phyloP scores from a whole-genome alignment of 1,284 basidiomycete species.

The Athelia psychrophila region DNA sequence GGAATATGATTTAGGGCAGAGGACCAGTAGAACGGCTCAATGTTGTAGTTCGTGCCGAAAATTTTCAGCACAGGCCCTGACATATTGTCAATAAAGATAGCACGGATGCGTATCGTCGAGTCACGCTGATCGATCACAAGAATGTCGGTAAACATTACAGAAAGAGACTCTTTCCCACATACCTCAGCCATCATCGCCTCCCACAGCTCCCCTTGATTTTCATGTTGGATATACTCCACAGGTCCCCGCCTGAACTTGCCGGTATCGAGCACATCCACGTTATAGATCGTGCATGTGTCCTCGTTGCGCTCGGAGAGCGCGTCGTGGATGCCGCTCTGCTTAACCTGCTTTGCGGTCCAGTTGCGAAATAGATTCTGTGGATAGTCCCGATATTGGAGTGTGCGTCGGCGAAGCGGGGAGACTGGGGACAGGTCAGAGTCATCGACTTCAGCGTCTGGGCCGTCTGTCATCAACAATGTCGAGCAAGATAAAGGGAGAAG shows the following conservation, averaged over 20 bases:
- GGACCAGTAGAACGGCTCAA: constrained; percentile 60
- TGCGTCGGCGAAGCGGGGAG: neutral
- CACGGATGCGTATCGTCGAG: constrained; percentile 36
- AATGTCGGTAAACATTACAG: too few relatives aligned
- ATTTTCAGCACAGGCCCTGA: constrained; percentile 48
- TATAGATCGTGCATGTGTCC: constrained; percentile 32
- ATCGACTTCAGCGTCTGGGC: constrained; percentile 10
- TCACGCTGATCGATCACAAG: too few relatives aligned
- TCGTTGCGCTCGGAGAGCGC: constrained; percentile 25
- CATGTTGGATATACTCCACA: constrained; percentile 16
- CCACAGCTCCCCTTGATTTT: constrained; percentile 35
- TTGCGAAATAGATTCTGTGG: constrained; percentile 50
- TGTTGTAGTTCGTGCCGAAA: constrained; percentile 45
- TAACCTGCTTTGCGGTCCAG: constrained; percentile 47
- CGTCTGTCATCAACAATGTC: constrained; percentile 9
- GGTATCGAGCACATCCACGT: constrained; percentile 38
- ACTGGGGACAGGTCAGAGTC: constrained; percentile 10
- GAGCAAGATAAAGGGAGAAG: constrained; percentile 2
- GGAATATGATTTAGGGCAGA: constrained; percentile 57
- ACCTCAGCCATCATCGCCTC: constrained; percentile 20
- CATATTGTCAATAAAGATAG: constrained; percentile 47
- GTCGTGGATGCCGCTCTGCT: constrained; percentile 36
- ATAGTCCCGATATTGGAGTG: constrained; percentile 39
- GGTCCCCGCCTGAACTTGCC: constrained; percentile 30
- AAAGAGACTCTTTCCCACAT: too few relatives aligned